Conservation (phyloP, 352 stramenopile species). For the Phytophthora idaei region DNA sequence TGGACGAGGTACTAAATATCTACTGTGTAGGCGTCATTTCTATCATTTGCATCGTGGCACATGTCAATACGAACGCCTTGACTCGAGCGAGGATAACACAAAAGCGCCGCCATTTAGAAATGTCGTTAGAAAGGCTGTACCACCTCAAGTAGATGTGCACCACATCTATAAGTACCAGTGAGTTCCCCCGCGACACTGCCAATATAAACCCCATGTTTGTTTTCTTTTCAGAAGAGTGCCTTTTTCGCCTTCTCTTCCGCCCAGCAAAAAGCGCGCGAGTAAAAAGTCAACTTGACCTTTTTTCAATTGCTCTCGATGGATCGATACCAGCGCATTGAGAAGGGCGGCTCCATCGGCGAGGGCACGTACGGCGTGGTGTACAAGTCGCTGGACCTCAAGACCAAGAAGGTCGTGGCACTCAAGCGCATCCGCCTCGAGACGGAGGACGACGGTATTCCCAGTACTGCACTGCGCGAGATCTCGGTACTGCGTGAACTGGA, state of each 20-base stretch:
- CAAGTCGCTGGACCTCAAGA: constrained; percentile 94
- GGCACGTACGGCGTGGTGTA: constrained; percentile 98
- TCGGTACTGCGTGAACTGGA: constrained; percentile 96
- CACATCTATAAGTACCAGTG: too few relatives aligned
- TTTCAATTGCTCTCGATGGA: constrained; percentile 56
- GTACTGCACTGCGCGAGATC: constrained; percentile 98
- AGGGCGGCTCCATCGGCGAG: constrained; percentile 92
- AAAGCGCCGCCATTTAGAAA: background rate
- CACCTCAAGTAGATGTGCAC: too few relatives aligned
- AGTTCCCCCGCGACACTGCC: background rate
- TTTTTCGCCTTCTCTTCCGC: background rate
- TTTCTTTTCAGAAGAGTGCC: background rate
- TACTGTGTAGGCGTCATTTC: too few relatives aligned
- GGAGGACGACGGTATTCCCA: constrained; percentile 99
- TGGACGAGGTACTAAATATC: background rate
- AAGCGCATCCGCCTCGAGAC: constrained; percentile 98
- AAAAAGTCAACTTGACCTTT: constrained; percentile 4
- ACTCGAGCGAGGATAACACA: too few relatives aligned
- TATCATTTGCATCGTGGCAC: too few relatives aligned
- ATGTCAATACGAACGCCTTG: too few relatives aligned
- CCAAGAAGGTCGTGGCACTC: constrained; percentile 91
- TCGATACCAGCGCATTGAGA: constrained; percentile 93
- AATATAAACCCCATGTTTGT: background rate
- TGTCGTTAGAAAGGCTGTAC: constrained; percentile 18
- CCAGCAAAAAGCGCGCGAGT: constrained; percentile 30